Conservation (phyloP, 2,329 filamentous ascomycete species). For the Epichloe typhina region DNA sequence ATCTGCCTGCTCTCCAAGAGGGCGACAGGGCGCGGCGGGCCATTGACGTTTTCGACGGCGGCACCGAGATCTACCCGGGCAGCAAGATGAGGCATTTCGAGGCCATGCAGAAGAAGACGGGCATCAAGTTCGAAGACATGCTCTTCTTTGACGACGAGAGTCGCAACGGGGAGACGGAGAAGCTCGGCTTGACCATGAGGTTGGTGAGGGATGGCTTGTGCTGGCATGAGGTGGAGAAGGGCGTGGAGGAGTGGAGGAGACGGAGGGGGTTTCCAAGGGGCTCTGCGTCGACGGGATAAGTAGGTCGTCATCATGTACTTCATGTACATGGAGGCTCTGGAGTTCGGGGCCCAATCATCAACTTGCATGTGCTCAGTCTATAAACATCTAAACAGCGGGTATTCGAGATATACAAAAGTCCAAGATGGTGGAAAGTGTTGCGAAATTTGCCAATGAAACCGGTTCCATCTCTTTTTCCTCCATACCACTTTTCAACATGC, state of each 20-base stretch:
- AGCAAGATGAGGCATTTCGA: conserved; percentile 81
- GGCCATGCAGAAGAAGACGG: conserved; percentile 55
- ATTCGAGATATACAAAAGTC: too few species aligned
- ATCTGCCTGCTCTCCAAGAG: conserved; percentile 29
- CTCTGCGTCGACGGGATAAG: background rate
- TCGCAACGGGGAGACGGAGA: conserved; percentile 70
- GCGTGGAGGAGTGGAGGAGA: conserved; percentile 69
- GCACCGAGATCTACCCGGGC: conserved; percentile 57
- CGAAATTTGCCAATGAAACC: too few species aligned
- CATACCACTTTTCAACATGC: background rate
- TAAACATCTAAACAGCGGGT: too few species aligned
- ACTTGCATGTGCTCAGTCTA: too few species aligned
- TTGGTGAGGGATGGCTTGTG: conserved; percentile 69
- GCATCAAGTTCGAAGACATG: conserved; percentile 68
- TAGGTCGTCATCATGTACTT: too few species aligned
- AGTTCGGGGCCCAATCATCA: too few species aligned
- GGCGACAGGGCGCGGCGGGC: conserved; percentile 28
- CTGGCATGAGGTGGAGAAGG: conserved; percentile 63
- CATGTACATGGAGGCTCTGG: too few species aligned
- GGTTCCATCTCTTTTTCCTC: too few species aligned
- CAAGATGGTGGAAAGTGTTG: too few species aligned
- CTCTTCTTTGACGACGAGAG: conserved; percentile 92
- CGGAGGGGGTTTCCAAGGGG: conserved; percentile 37
- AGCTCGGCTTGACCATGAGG: conserved; percentile 70
- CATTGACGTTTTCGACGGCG: conserved; percentile 46